Evolutionary conservation across 2,329 filamentous ascomycete genomes (phyloP).

Genomic region (Cladosporium sp.): DNA sequence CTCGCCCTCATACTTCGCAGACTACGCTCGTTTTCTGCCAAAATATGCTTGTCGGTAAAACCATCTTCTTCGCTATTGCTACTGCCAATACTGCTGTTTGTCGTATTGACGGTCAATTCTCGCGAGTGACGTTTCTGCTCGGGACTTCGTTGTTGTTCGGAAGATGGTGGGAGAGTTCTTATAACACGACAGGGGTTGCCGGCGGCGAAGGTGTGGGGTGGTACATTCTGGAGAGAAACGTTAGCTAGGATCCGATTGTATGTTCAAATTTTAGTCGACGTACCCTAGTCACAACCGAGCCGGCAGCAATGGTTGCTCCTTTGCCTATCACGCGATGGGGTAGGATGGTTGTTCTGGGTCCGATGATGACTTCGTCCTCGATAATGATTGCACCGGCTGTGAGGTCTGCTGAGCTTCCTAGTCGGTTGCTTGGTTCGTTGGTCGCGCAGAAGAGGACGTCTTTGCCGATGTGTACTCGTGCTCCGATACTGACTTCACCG

Average conservation of each 20-base stretch:
- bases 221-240: conserved; percentile 38
- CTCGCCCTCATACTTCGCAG: not conserved
- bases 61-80: not conserved
- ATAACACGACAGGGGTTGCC: conserved; percentile 51
- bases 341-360: conserved; percentile 58
- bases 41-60: not conserved
- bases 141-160: not conserved
- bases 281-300: conserved; percentile 53
- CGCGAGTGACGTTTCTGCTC: not conserved
- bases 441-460: conserved; percentile 80
- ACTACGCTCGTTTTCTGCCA: conserved; percentile 1
- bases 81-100: not conserved
- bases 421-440: conserved; percentile 67
- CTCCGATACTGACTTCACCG: conserved; percentile 76
- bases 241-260: not conserved
- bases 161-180: conserved; percentile 18
- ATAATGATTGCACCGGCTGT: conserved; percentile 70
- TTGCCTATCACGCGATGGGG: conserved; percentile 52
- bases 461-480: conserved; percentile 66
- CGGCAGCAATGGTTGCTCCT: conserved; percentile 51
- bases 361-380: conserved; percentile 67
- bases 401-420: conserved; percentile 69
- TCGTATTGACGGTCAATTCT: not conserved
- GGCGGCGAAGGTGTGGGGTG: conserved; percentile 42
- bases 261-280: conserved; percentile 27